phyloP scores from a whole-genome alignment of 2,329 filamentous ascomycete genomes.

The Sarocladium kiliense region DNA sequence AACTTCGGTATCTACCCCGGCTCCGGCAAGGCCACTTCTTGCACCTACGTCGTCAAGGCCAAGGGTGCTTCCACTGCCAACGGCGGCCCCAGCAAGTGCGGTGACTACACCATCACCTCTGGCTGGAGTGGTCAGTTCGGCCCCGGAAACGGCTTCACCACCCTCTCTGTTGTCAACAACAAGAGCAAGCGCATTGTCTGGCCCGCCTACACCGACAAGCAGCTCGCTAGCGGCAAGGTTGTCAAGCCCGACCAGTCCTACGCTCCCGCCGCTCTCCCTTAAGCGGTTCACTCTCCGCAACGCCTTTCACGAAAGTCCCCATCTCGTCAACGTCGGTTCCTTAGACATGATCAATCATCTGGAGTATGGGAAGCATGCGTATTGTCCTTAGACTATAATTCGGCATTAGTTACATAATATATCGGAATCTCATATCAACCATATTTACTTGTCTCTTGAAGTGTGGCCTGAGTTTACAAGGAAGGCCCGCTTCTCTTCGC shows the following conservation, averaged over 20 bases:
- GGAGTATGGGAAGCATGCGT: conserved; percentile 3
- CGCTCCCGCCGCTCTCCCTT: conserved; percentile 10
- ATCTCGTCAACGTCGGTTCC: neutral
- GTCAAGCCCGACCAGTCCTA: conserved; percentile 47
- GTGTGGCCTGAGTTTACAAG: neutral
- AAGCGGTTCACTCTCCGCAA: neutral
- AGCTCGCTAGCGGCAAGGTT: conserved; percentile 37
- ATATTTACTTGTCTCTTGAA: neutral
- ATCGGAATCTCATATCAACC: neutral
- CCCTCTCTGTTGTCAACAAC: conserved; percentile 42
- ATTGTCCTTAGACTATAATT: conserved; percentile 1
- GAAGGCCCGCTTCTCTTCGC: no score
- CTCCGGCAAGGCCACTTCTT: conserved; percentile 4
- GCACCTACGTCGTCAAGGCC: conserved; percentile 22
- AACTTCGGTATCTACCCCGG: conserved; percentile 31
- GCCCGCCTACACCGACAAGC: conserved; percentile 48
- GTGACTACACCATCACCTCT: conserved; percentile 44
- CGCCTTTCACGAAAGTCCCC: neutral
- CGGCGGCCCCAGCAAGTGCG: conserved; percentile 37
- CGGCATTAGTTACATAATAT: conserved; percentile 4
- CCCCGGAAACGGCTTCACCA: conserved; percentile 46
- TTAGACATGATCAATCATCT: neutral
- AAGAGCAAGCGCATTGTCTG: conserved; percentile 39
- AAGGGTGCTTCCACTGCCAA: conserved; percentile 28
- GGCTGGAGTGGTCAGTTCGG: conserved; percentile 55